Evolutionary conservation across 148 eudicot genomes (phyloP), one percentile per base, ranked within the genome.

Genomic region (Spergularia bocconei): DNA sequence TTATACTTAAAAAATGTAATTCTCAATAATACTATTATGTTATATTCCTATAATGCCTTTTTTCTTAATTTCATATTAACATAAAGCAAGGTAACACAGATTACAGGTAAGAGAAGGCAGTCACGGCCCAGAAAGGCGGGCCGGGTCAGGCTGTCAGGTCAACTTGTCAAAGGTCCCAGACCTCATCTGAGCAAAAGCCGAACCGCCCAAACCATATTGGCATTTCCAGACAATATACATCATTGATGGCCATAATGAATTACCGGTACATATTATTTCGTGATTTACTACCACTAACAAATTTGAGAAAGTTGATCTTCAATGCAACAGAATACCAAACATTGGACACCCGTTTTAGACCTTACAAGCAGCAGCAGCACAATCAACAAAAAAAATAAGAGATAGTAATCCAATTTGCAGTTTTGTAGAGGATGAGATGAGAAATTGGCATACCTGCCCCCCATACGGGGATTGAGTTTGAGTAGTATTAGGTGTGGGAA

Each of bases 401-500:
- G 51, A 8, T 6, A 50, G 71, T 21, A 68, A 14, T 20, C 50
- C 6, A 50, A 50, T 21, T 13, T 21, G 21, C 25, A 13, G 13
- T 25, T 51, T 23, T 29, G 21, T 4, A 48, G 21, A 23, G 15
- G 13, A 19, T 7, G 39, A 53, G 14, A 58, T 3, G 38, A 57
- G 48, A 67, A 66, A 17, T 17, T 67, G 23, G 74, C 71, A 84
- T 25, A 93, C 96, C 97, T 89, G 96, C 81, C 80, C 79, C 74
- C 85, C 78, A 78, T 81, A 87, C 15, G 88, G 83, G 38, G 97
- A 73, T 74, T 92, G 97, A 71, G 84, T 63, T 33, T 73, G 79
- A 73, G 80, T 58, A 79, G 87, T 79, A 73, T 88, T 90, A 80
- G 88, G 97, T 74, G 96, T 77, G 70, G 93, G 88, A 66, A 92